Conservation (phyloP, 352 stramenopile genomes). For the Saprolegnia parasitica region DNA sequence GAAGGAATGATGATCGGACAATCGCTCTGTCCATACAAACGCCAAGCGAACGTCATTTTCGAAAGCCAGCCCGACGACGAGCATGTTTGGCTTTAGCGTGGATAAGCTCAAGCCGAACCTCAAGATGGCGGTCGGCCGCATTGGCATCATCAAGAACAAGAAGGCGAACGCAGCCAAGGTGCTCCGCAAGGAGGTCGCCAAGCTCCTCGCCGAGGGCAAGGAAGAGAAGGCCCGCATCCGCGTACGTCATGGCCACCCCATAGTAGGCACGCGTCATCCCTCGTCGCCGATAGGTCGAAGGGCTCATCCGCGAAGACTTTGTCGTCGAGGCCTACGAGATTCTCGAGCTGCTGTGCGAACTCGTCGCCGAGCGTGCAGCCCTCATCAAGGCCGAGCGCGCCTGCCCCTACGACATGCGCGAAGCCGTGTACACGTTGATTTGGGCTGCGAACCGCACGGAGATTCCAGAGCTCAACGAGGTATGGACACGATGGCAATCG, state of each 20-base stretch:
- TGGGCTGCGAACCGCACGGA: conserved; percentile 88
- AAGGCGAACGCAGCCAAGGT: conserved; percentile 76
- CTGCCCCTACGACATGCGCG: conserved; percentile 91
- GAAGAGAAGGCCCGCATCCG: conserved; percentile 93
- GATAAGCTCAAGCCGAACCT: conserved; percentile 91
- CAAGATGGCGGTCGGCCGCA: conserved; percentile 90
- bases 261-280: neutral
- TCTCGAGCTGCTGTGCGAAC: conserved; percentile 90
- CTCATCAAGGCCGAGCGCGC: conserved; percentile 88
- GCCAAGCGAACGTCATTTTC: conserved; percentile 5
- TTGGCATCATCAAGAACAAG: conserved; percentile 90
- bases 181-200: conserved; percentile 68
- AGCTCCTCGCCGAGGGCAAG: conserved; percentile 79
- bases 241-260: conserved; percentile 44
- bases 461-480: conserved; percentile 89
- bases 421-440: conserved; percentile 91
- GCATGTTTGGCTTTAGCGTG: conserved; percentile 88
- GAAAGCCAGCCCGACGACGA: neutral
- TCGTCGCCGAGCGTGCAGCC: conserved; percentile 89
- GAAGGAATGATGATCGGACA: neutral
- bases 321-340: conserved; percentile 96
- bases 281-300: conserved; percentile 56
- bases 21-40: neutral
- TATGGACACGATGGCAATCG: conserved; percentile 33
- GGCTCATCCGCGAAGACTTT: conserved; percentile 94